These are phyloP conservation scores for Extremus antarcticus DNA, from an alignment of 495 filamentous ascomycete genomes.

Conservation along the genomic window DNA sequence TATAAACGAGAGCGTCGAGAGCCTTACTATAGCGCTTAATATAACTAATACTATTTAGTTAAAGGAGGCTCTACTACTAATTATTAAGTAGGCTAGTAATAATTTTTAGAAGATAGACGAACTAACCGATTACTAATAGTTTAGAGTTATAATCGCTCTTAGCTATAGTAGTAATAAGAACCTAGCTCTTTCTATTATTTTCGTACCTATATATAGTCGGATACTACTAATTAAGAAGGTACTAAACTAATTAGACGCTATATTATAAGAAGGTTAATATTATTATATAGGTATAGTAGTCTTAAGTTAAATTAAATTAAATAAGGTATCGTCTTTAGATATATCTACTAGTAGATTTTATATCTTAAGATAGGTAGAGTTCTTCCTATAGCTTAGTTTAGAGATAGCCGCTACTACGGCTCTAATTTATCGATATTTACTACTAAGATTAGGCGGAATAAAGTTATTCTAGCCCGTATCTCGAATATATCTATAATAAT, in stretches of 20 bases:
- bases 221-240: not conserved
- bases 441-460: not conserved
- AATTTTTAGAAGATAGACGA: not conserved
- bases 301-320: too few species aligned
- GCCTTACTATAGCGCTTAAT: too few species aligned
- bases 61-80: not conserved
- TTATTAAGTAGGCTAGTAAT: not conserved
- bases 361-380: too few species aligned
- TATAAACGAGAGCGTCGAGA: too few species aligned
- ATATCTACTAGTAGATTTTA: too few species aligned
- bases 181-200: not conserved
- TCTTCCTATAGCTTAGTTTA: not conserved
- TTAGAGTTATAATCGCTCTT: not conserved
- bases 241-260: not conserved
- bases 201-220: too few species aligned
- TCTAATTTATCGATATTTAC: not conserved
- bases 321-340: too few species aligned
- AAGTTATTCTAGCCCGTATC: not conserved
- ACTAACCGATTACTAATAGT: not conserved
- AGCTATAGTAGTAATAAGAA: not conserved
- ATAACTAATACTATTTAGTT: too few species aligned
- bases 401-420: not conserved
- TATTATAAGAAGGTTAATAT: not conserved
- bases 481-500: not conserved
- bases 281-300: not conserved